Evolutionary conservation across 116 monocot genomes (phyloP).

Genomic region (Thalassia testudinum): DNA sequence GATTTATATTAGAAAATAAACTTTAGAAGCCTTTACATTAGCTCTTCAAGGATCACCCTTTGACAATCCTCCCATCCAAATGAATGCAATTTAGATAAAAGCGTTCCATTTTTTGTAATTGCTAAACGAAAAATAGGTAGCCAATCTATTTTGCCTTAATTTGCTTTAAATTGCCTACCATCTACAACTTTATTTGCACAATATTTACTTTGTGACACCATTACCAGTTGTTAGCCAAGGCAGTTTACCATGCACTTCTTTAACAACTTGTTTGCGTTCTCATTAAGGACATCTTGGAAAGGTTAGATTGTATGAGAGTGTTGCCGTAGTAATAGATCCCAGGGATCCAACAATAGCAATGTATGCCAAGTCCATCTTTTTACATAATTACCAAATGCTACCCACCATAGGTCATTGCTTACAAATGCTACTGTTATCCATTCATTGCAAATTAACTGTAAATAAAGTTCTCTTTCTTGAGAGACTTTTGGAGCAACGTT

Average conservation of each 20-base stretch:
- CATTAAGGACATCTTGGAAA: conserved; percentile 50
- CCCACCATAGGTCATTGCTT: conserved; percentile 56
- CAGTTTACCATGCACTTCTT: conserved; percentile 61
- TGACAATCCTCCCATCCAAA: no score
- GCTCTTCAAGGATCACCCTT: conserved; percentile 58
- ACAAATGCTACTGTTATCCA: conserved; percentile 49
- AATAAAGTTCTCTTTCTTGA: conserved; percentile 22
- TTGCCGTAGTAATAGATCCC: conserved; percentile 70
- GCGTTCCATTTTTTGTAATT: no score
- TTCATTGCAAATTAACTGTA: conserved; percentile 69
- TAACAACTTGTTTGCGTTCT: conserved; percentile 86
- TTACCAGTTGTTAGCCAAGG: conserved; percentile 82
- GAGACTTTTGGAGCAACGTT: background rate
- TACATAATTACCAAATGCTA: conserved; percentile 65
- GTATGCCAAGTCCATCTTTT: conserved; percentile 66
- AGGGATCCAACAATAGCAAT: conserved; percentile 51
- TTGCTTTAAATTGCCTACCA: no score
- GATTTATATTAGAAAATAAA: conserved; percentile 60
- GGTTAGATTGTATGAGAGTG: conserved; percentile 82
- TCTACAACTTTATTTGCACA: conserved; percentile 63
- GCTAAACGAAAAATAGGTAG: no score
- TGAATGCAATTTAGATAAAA: no score
- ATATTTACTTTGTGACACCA: conserved; percentile 48
- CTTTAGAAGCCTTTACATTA: conserved; percentile 80
- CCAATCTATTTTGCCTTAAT: no score